Base-by-base conservation (phyloP, 2,329 filamentous ascomycete genomes). In the Fusarium nygamai region DNA sequence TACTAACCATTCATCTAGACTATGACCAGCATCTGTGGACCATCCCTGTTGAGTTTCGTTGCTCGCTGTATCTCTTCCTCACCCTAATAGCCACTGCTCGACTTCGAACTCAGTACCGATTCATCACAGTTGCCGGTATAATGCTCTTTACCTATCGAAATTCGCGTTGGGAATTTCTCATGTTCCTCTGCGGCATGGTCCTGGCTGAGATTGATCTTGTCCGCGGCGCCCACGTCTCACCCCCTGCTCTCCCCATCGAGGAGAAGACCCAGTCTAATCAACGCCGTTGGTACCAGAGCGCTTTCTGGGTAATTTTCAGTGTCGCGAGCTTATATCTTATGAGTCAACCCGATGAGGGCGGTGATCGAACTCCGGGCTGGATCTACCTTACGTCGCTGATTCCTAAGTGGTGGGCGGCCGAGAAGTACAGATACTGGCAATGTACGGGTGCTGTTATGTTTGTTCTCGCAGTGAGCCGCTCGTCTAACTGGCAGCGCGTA, bases 21-120 rank as follows among this genome's bases (percentile, higher is more conserved):
- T 89, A 90, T 75, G 88, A 91, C 75, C 84, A 88, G 33, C 89
- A 91, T 70, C 80, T 91, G 31, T 91, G 89, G 89, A 91, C 90
- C 10, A 91, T 91, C 48, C 89, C 89, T 6, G 85, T 90, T 53
- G 89, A 91, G 78, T 90, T 89, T 76, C 84, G 87, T 67, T 88
- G 86, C 78, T 90, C 88, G 6, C 85, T 91, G 78, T 84, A 88
- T 66, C 83, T 91, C 16, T 91, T 91, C 78, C 80, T 90, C 13
- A 83, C 85, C 19, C 80, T 90, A 29, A 67, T 90, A 8, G 88
- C 84, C 27, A 84, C 87, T 16, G 86, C 86, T 11, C 83, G 86
- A 33, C 78, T 89, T 38, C 83, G 83, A 43, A 83, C 81, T 17
- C 65, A 66, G 29, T 74, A 85, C 50, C 83, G 89, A 27, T 81